Base-by-base conservation (phyloP, 371 early-diverging fungal species). In the Mortierella sp. region DNA sequence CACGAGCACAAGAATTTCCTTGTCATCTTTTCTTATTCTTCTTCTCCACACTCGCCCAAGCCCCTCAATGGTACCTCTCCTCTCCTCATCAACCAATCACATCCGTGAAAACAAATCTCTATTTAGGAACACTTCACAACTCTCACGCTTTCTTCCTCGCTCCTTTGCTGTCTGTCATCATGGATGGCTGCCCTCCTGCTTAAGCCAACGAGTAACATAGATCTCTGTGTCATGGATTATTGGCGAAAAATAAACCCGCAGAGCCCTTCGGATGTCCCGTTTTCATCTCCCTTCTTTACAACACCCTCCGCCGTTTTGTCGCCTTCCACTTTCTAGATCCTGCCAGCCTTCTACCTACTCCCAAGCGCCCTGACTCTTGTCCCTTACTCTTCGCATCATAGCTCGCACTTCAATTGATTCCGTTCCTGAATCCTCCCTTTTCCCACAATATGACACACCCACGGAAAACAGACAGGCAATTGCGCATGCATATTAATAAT, bases 1-100 rank as follows among this genome's bases (percentile, higher is more conserved):
- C 63, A 63, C 63, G 63, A 63, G 63, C 63, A 18, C 60, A 60
- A 35, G 1, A 56, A 7, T 60, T 60, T 14, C 18, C 32, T 0
- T 35, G 35, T 35, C 35, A 35, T 35, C 35, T 35, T 35, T 35
- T 2, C 35, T 35, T 35, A 2, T 3, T 12, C 60, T 60, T 35
- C 63, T 63, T 63, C 63, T 63, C 63, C 63, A 63, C 63, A 63
- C 63, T 63, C 63, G 63, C 63, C 63, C 63, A 63, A 63, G 63
- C 63, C 63, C 63, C 63, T 63, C 63, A 63, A 63, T 63, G 35
- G 63, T 63, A 27, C 18, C 7, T 63, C 63, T 27, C 7, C 32
- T 6, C 5, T 0, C 16, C 16, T 18, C 63, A 35, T 18, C 38
- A 29, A 63, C 63, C 63, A 63, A 63, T 63, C 63, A 63, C 38